Evolutionary conservation across 257 asterid genomes (phyloP), one percentile per base, ranked within the genome.

Genomic region (Solanum raphanifolium): DNA sequence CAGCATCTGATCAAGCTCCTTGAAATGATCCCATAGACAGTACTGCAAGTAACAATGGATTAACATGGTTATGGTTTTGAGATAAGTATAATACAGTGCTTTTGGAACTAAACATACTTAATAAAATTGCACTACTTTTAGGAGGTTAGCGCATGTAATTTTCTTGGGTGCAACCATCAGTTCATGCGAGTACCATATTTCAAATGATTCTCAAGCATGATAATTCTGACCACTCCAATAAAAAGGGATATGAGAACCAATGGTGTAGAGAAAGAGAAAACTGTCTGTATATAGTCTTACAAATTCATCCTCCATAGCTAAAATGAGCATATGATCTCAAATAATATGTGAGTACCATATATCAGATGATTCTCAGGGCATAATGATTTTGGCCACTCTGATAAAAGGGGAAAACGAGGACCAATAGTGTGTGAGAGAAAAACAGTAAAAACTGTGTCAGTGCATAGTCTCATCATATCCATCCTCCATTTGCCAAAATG

Each of bases 1-100:
- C 31, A 93, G 83, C 98, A 92, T 96, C 7, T 96, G 91, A 79
- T 95, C 99, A 90, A 97, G 90, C 87, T 96, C 98, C 93, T 95
- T 96, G 93, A 93, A 94, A 89, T 94, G 98, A 89, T 97, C 99
- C 99, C 99, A 97, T 89, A 96, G 74, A 89, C 99, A 95, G 88
- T 92, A 97, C 99, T 97, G 94, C 89, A 78, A 82, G 35, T 18
- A 52, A 46, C 29, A 48, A 29, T 48, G 41, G 69, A 46, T 9
- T 48, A 48, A 20, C 20, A 82, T 48, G 68, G 41, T 48, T 46
- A 29, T 29, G 20, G 43, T 48, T 46, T 46, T 29, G 85, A 82
- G 6, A 29, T 5, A 11, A 18, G 41, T 31, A 82, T 29, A 46
- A 29, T 46, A 46, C 68, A 29, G 69, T 29, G 43, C 35, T 46